phyloP scores from a whole-genome alignment of 306 rosid genomes.

The Begonia masoniana region DNA sequence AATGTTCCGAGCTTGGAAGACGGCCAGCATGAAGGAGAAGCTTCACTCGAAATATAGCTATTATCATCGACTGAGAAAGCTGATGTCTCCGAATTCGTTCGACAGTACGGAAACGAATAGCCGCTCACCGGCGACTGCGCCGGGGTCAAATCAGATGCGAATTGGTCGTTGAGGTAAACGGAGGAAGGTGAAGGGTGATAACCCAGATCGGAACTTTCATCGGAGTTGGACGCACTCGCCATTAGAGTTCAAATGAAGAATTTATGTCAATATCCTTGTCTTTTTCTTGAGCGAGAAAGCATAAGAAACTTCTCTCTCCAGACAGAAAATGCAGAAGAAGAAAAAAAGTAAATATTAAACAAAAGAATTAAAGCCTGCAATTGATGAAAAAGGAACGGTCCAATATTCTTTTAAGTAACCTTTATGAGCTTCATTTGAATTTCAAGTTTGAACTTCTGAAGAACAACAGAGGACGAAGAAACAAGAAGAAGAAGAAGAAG shows the following conservation, averaged over 20 bases:
- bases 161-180: conserved; percentile 54
- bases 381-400: background rate
- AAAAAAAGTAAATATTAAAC: background rate
- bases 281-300: background rate
- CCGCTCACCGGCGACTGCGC: conserved; percentile 46
- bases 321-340: background rate
- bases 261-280: background rate
- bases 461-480: background rate
- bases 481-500: background rate
- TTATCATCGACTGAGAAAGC: conserved; percentile 53
- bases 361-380: background rate
- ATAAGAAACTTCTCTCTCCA: background rate
- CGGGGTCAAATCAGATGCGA: conserved; percentile 33
- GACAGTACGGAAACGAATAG: conserved; percentile 40
- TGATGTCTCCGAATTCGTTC: conserved; percentile 59
- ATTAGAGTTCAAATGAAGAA: conserved; percentile 15
- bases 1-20: conserved; percentile 18
- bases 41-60: conserved; percentile 34
- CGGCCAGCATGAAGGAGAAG: conserved; percentile 45
- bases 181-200: conserved; percentile 62
- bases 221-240: conserved; percentile 41
- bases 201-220: conserved; percentile 39
- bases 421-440: background rate
- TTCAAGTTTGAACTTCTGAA: background rate
- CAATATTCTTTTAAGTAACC: background rate